Conservation (phyloP, 139 green algal species). For the Picochlorum sp. region DNA sequence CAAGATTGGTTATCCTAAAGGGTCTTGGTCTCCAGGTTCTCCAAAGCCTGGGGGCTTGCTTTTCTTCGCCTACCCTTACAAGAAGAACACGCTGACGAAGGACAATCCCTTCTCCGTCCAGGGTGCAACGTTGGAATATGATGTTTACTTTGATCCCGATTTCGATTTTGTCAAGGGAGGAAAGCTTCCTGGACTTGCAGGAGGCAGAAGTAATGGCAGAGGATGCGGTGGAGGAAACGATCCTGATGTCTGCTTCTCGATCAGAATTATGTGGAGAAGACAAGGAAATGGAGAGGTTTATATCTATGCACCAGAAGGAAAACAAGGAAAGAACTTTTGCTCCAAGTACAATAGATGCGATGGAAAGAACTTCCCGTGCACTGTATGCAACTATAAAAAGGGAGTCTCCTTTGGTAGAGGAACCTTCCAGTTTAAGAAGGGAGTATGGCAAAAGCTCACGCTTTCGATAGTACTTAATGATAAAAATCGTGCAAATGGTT, state of each 20-base stretch:
- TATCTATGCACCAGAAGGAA: constrained; percentile 5
- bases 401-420: constrained; percentile 11
- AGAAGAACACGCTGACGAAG: not conserved
- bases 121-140: constrained; percentile 15
- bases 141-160: constrained; percentile 16
- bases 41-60: constrained; percentile 9
- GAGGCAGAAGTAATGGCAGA: constrained; percentile 6
- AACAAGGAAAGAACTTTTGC: constrained; percentile 15
- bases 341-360: not conserved
- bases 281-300: constrained; percentile 10
- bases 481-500: not conserved
- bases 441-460: constrained; percentile 6
- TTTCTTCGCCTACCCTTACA: constrained; percentile 20
- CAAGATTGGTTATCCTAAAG: constrained; percentile 14
- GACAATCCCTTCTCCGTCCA: constrained; percentile 10
- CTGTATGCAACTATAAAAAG: constrained; percentile 10
- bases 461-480: not conserved
- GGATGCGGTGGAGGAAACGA: constrained; percentile 17
- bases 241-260: constrained; percentile 9
- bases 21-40: constrained; percentile 13
- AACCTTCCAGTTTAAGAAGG: constrained; percentile 13
- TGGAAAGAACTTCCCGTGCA: constrained; percentile 10
- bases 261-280: constrained; percentile 17
- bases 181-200: constrained; percentile 18
- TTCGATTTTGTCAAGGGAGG: constrained; percentile 22